Evolutionary conservation across 148 eudicot genomes (phyloP), one percentile per base, ranked within the genome.

Genomic region (Rhododendron simsii): DNA sequence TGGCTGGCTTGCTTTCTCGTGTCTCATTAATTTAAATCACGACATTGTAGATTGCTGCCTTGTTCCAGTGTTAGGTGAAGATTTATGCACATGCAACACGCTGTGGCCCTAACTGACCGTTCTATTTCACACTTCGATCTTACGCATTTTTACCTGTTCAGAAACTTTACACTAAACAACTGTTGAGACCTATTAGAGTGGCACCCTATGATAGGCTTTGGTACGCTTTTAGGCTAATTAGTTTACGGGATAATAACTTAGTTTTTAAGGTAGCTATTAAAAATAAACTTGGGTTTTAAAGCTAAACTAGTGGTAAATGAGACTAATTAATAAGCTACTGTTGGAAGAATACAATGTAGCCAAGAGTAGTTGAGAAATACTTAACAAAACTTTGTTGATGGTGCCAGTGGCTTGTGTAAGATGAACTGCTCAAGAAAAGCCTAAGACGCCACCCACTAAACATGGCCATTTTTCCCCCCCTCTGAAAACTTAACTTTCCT

Each of bases 21-120:
- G 77, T 21, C 84, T 69, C 80, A 41, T 41, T 41, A 41, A 11
- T 86, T 45, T 86, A 53, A 67, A 67, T 18, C 84, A 26, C 15
- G 41, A 41, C 23, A 51, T 2, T 81, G 11, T 28, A 45, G 63
- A 45, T 65, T 20, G 53, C 84, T 83, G 45, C 45, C 45, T 41
- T 41, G 45, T 41, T 41, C 45, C 45, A 41, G 7, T 41, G 45
- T 41, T 41, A 6, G 7, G 45, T 41, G 45, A 41, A 6, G 5
- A 41, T 41, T 41, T 41, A 41, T 41, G 45, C 45, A 41, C 45
- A 41, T 6, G 45, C 45, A 41, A 41, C 45, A 6, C 8, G 35
- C 53, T 8, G 4, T 51, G 57, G 57, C 3, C 15, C 57, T 12
- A 51, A 51, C 57, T 51, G 57, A 51, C 57, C 13, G 18, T 51